A percentile compares a stretch with the other conserved stretches of the same genome.
Evolutionary conservation across 2,329 filamentous ascomycete species (phyloP).

Genomic region (Dissoconium aciculare): DNA sequence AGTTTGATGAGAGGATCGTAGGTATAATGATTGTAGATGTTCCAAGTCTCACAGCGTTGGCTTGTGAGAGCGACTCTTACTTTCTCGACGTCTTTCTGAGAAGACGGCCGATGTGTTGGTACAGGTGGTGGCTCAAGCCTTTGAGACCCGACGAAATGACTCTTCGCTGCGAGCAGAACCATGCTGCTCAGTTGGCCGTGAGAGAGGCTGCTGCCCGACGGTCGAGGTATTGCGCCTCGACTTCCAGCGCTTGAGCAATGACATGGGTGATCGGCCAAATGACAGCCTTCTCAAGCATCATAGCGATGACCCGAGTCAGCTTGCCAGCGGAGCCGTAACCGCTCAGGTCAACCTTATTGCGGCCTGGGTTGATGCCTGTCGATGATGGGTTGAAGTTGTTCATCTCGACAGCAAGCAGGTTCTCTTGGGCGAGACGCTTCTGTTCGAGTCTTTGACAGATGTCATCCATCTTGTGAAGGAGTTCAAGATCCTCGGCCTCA

Average conservation of each 20-base stretch:
- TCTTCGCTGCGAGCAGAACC: too few relatives aligned
- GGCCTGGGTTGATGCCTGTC: conserved; percentile 29
- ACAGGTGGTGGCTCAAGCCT: too few relatives aligned
- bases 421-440: conserved; percentile 49
- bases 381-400: conserved; percentile 27
- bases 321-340: conserved; percentile 66
- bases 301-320: conserved; percentile 68
- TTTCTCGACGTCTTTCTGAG: too few relatives aligned
- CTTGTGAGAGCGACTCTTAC: too few relatives aligned
- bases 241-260: conserved; percentile 51
- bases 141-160: too few relatives aligned
- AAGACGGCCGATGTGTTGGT: too few relatives aligned
- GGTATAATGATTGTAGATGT: too few relatives aligned
- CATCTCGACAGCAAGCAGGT: conserved; percentile 37
- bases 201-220: conserved; percentile 43
- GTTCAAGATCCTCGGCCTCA: conserved; percentile 78
- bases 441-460: conserved; percentile 62
- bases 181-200: too few relatives aligned
- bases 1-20: too few relatives aligned
- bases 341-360: conserved; percentile 30
- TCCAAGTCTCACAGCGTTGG: too few relatives aligned
- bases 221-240: conserved; percentile 48
- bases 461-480: conserved; percentile 67
- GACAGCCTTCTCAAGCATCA: conserved; percentile 74
- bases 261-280: conserved; percentile 79